Evolutionary conservation across 139 green algal species (phyloP), one percentile per base, ranked within the genome.

Genomic region (Chlamydomonas schloesseri): DNA sequence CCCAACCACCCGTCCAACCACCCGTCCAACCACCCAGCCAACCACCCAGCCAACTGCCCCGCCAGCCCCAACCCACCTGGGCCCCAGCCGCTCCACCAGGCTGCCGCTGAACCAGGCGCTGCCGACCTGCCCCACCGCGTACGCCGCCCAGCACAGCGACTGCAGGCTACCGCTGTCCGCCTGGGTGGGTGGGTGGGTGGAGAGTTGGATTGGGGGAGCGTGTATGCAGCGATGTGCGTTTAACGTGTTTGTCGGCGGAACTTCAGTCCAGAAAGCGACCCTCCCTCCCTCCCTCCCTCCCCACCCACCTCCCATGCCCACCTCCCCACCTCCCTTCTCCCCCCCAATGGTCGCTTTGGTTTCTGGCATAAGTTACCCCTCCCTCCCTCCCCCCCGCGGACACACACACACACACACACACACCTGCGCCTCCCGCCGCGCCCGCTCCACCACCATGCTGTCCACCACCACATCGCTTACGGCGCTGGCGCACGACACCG

Each of bases 391-490:
- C 24, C 17, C 83, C 75, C 55, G 17, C n/a, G n/a, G n/a, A n/a
- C n/a, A n/a, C n/a, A n/a, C n/a, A n/a, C n/a, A n/a, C n/a, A n/a
- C n/a, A n/a, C n/a, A n/a, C n/a, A n/a, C n/a, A n/a, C n/a, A n/a
- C 71, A 90, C 91, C 76, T 90, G 60, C 13, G 89, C 81, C 72
- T 90, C 83, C 9, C 90, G 88, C 64, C 91, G 53, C 11, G 90
- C 83, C 13, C 87, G n/a, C 90, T 97, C 94, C 72, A 99, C 97
- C 34, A 99, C 97, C 53, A 99, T 95, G 31, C 93, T 98, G 94
- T 99, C 97, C 23, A 98, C 96, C n/a, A 99, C 95, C 46, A 99
- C 97, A 82, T 99, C 97, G 53, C 89, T 93, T 71, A 94, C 95
- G 11, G 97, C 97, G 1, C 96, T 98, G 46, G 89, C 88, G 1